Conservation (phyloP, 352 stramenopile species). For the Globisporangium abappressorium region DNA sequence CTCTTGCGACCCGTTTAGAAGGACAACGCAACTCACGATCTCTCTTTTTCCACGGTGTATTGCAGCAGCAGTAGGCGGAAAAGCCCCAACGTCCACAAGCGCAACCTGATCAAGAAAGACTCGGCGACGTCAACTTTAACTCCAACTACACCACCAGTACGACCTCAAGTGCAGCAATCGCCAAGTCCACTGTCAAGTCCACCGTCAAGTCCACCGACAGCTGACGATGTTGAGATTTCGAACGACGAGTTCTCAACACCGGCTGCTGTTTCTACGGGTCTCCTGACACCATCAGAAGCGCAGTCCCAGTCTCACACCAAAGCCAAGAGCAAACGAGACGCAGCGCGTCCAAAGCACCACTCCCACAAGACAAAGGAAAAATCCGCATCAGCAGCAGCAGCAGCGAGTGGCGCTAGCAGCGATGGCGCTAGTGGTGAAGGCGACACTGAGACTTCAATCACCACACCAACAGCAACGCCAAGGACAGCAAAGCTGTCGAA, state of each 20-base stretch:
- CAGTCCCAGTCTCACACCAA: background rate
- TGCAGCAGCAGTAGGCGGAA: no score
- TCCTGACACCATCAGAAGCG: background rate
- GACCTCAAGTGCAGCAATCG: background rate
- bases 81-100: conserved; percentile 29
- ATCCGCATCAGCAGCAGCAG: background rate
- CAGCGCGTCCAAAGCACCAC: background rate
- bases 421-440: background rate
- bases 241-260: background rate
- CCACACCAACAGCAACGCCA: conserved; percentile 1
- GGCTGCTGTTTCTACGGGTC: background rate
- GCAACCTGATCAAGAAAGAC: conserved; percentile 18
- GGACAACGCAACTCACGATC: no score
- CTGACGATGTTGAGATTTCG: background rate
- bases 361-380: background rate
- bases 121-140: conserved; percentile 6
- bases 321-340: background rate
- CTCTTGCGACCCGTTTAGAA: no score
- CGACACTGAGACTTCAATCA: background rate
- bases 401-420: background rate
- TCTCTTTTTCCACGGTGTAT: no score
- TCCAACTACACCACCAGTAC: conserved; percentile 2
- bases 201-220: background rate
- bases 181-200: background rate
- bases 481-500: background rate